A percentile compares a stretch with the other conserved stretches of the same genome.
Conservation (phyloP, 2,329 filamentous ascomycete species). For the Geosmithia putterillii region DNA sequence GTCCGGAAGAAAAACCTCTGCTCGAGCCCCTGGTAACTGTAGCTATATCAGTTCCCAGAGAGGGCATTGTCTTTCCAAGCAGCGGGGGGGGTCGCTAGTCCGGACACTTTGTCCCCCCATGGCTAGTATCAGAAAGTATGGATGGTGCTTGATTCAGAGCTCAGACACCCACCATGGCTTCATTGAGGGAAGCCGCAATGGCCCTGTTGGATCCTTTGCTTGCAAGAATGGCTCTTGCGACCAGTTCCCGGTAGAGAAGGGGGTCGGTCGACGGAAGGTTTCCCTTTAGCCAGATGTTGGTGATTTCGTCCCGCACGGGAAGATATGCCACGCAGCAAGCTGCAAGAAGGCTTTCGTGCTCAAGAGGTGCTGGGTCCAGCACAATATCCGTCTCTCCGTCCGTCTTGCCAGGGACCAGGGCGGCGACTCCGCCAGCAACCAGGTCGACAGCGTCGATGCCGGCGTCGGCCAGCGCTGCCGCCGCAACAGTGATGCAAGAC, state of each 20-base stretch:
- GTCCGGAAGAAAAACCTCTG: too few species aligned
- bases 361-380: conserved; percentile 70
- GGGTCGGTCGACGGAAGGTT: conserved; percentile 29
- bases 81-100: background rate
- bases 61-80: background rate
- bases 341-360: conserved; percentile 65
- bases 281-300: conserved; percentile 89
- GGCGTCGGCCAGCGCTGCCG: conserved; percentile 84
- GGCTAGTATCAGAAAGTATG: background rate
- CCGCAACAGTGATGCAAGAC: conserved; percentile 86
- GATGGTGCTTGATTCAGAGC: background rate
- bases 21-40: too few species aligned
- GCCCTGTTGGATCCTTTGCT: conserved; percentile 22
- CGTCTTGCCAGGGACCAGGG: conserved; percentile 42
- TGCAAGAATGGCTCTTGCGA: conserved; percentile 27
- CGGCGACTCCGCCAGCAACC: conserved; percentile 80
- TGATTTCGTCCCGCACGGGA: conserved; percentile 77
- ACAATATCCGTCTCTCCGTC: conserved; percentile 36
- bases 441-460: conserved; percentile 93
- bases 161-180: conserved; percentile 13
- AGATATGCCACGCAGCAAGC: conserved; percentile 88
- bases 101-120: background rate
- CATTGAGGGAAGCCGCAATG: conserved; percentile 19
- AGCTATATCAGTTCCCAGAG: too few species aligned
- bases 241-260: conserved; percentile 17